phyloP scores from a whole-genome alignment of 805 yeast species.

The Lachancea meyersii region DNA sequence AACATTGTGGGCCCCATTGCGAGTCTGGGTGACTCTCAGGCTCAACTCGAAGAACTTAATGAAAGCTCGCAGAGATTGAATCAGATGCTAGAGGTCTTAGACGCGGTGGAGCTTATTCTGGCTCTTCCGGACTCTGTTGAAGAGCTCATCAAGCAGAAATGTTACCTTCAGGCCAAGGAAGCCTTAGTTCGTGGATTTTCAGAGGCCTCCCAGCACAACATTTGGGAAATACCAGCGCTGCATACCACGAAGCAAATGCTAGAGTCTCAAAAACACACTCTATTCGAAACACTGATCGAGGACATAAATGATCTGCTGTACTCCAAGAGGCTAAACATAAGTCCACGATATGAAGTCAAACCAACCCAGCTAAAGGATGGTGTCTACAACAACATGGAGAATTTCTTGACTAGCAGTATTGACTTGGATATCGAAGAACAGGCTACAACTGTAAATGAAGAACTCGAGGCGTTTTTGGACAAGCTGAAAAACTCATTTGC shows the following conservation, averaged over 20 bases:
- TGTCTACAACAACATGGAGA: slow-evolving; percentile 43
- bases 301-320: slow-evolving; percentile 69
- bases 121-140: slow-evolving; percentile 60
- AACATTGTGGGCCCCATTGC: slow-evolving; percentile 44
- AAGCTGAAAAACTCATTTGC: slow-evolving; percentile 17
- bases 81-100: slow-evolving; percentile 65
- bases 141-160: slow-evolving; percentile 57
- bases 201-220: slow-evolving; percentile 43
- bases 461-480: slow-evolving; percentile 34
- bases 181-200: slow-evolving; percentile 42
- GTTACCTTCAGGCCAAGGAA: slow-evolving; percentile 58
- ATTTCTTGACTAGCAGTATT: slow-evolving; percentile 48
- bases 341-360: slow-evolving; percentile 23
- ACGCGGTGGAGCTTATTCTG: slow-evolving; percentile 56
- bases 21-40: slow-evolving; percentile 49
- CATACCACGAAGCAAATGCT: slow-evolving; percentile 45
- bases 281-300: slow-evolving; percentile 70
- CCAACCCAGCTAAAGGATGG: slow-evolving; percentile 17
- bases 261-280: slow-evolving; percentile 48
- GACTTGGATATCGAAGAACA: slow-evolving; percentile 51
- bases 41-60: slow-evolving; percentile 57
- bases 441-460: slow-evolving; percentile 36
- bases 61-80: slow-evolving; percentile 54
- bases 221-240: slow-evolving; percentile 57
- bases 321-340: slow-evolving; percentile 35